Evolutionary conservation across 1,139 yeast genomes (phyloP).

Genomic region (Yamadazyma blattariae): DNA sequence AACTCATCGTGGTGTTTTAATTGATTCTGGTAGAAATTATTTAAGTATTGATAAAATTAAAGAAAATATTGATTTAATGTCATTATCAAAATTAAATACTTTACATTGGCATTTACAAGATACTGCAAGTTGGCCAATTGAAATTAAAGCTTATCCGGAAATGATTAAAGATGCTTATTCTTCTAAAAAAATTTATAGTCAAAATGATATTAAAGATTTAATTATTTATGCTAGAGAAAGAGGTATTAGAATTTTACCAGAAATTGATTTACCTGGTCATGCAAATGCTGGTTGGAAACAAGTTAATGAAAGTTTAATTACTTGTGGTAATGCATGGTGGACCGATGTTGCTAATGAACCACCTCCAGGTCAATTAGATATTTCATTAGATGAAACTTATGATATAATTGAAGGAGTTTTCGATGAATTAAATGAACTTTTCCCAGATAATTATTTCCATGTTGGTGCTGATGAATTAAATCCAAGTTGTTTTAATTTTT

Average conservation of each 20-base stretch:
- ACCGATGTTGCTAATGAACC: slow-evolving; percentile 39
- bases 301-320: slow-evolving; percentile 31
- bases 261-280: slow-evolving; percentile 50
- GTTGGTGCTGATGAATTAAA: slow-evolving; percentile 47
- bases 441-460: slow-evolving; percentile 40
- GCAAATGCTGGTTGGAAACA: slow-evolving; percentile 44
- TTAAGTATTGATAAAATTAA: slow-evolving; percentile 26
- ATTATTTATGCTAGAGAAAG: slow-evolving; percentile 34
- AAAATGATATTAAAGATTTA: slow-evolving; percentile 28
- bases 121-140: slow-evolving; percentile 47
- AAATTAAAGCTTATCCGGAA: slow-evolving; percentile 32
- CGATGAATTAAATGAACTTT: slow-evolving; percentile 32
- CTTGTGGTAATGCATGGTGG: slow-evolving; percentile 37
- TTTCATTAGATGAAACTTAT: slow-evolving; percentile 33
- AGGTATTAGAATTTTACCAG: slow-evolving; percentile 47
- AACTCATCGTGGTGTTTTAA: slow-evolving; percentile 45
- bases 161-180: slow-evolving; percentile 47
- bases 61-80: slow-evolving; percentile 43
- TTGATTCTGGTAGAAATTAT: slow-evolving; percentile 45
- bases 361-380: slow-evolving; percentile 46
- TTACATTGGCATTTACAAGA: slow-evolving; percentile 49
- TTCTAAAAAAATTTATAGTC: slow-evolving; percentile 29
- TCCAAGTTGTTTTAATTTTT: slow-evolving; percentile 34
- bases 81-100: slow-evolving; percentile 39
- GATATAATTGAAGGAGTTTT: slow-evolving; percentile 34